These are phyloP conservation scores for Chalciporus piperatus DNA, from an alignment of 768 basidiomycete genomes.

Conservation along the genomic window DNA sequence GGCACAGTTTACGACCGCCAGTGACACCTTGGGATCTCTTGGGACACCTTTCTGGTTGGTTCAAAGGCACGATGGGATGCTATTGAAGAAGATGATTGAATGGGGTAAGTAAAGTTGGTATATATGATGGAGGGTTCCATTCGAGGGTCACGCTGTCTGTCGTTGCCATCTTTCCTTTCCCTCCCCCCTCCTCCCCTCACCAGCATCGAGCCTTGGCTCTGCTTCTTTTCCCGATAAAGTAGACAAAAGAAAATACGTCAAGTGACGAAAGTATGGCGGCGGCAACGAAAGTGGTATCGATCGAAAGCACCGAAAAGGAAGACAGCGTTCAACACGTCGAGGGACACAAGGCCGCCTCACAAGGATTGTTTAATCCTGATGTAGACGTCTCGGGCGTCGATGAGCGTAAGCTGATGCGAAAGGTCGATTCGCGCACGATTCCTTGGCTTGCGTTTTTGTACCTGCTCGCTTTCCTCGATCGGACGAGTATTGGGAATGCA, in stretches of 20 bases:
- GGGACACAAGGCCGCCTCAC: background rate
- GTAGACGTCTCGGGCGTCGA: conserved; percentile 61
- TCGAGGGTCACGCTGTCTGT: background rate
- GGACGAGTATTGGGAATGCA: conserved; percentile 52
- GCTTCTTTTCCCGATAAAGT: background rate
- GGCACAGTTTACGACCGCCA: no score
- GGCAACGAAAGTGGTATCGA: background rate
- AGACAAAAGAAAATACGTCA: background rate
- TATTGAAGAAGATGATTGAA: background rate
- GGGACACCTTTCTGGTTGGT: no score
- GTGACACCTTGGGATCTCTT: no score
- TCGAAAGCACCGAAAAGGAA: background rate
- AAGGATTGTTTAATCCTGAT: conserved; percentile 36
- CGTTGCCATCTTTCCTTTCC: background rate
- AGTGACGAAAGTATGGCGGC: background rate
- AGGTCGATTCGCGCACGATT: conserved; percentile 63
- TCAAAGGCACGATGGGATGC: background rate
- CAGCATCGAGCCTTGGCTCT: background rate
- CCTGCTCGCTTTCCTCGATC: conserved; percentile 67
- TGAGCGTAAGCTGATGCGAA: conserved; percentile 67
- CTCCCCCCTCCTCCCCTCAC: background rate
- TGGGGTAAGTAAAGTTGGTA: background rate
- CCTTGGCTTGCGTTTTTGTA: conserved; percentile 77
- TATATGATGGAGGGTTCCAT: background rate
- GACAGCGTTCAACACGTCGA: background rate